Evolutionary conservation across 371 early-diverging fungal genomes (phyloP), one percentile per base, ranked within the genome.

Genomic region (Mucor circinelloides): DNA sequence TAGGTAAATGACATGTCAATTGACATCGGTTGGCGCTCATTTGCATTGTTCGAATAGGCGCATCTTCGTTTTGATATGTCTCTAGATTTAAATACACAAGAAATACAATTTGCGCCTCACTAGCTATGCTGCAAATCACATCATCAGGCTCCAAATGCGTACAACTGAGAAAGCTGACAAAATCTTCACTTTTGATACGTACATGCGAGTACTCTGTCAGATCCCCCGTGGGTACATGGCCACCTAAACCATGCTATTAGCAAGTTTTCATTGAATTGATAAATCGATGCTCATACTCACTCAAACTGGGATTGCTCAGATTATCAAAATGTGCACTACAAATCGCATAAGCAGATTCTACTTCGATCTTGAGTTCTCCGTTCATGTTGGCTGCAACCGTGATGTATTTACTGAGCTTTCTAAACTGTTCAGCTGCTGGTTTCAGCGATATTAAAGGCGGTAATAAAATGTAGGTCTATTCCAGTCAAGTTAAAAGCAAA

Each of bases 311-410:
- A 64, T 85, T 85, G 27, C 78, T 77, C 28, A 88, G 60, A 10
- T 78, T 73, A 31, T 72, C 72, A 68, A 72, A 89, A 0, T 65
- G 50, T 2, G 85, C 74, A 64, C 87, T 86, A 46, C 85, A 75
- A 36, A 74, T 59, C 3, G 82, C 83, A 19, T 77, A 58, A 17
- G 83, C 80, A 17, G 77, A 79, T 27, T 82, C 76, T 0, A 83
- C 75, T 23, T 64, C 52, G 48, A 88, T 59, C 31, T 73, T 77
- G 59, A 88, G 81, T 19, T 76, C 79, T 15, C 88, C 88, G 17
- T 63, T 65, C 86, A 86, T 85, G 64, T 89, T 89, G 31, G 86
- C 88, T 8, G 83, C 72, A 9, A 89, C 40, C 1, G 70, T 76
- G n/a, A 87, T 17, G 28, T 68, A 78, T n/a, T 78, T 76, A 23